These are phyloP conservation scores for Pugionium dolabratum DNA, from an alignment of 345 rosid genomes.

Conservation along the genomic window DNA sequence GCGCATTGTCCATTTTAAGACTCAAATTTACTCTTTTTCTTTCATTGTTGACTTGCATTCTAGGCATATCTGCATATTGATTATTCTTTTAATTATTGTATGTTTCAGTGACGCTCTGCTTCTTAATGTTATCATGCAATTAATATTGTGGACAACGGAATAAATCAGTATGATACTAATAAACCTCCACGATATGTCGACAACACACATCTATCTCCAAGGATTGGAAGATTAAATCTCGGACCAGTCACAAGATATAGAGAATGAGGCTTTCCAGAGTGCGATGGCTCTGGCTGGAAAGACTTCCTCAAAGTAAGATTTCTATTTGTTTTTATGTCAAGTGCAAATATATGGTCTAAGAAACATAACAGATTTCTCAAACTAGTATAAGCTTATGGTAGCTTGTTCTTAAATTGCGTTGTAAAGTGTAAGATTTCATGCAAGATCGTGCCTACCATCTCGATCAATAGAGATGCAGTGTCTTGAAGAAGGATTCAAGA, in stretches of 20 bases:
- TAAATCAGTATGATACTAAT: constrained; percentile 76
- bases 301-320: constrained; percentile 78
- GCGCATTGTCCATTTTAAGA: not conserved
- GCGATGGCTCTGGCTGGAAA: constrained; percentile 81
- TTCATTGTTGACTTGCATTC: not conserved
- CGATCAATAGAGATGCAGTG: constrained; percentile 81
- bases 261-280: constrained; percentile 75
- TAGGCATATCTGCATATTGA: not conserved
- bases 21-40: not conserved
- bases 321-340: not conserved
- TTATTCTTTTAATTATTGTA: not conserved
- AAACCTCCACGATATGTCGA: constrained; percentile 87
- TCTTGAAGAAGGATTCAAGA: constrained; percentile 55
- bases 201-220: constrained; percentile 76
- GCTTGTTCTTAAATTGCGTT: constrained; percentile 18
- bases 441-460: constrained; percentile 90
- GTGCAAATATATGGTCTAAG: not conserved
- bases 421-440: constrained; percentile 69
- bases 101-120: not conserved
- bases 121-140: constrained; percentile 52
- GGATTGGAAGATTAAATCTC: constrained; percentile 82
- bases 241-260: constrained; percentile 90
- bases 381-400: constrained; percentile 1
- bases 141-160: constrained; percentile 87
- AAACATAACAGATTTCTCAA: not conserved